Conservation (phyloP, 352 stramenopile genomes). For the Phytophthora cactorum region DNA sequence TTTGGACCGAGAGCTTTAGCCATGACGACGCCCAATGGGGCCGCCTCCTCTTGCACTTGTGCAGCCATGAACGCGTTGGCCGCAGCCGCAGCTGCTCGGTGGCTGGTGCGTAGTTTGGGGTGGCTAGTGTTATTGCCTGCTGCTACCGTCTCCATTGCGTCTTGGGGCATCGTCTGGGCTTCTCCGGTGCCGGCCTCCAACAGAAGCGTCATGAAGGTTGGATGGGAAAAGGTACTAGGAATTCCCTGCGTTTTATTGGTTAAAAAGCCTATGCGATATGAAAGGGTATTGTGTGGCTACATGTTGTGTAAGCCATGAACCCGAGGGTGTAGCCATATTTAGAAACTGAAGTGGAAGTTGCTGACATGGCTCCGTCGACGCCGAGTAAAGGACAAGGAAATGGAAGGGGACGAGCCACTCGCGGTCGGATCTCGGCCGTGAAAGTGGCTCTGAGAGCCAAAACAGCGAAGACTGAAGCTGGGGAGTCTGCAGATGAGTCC, state of each 20-base stretch:
- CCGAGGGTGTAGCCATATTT: constrained; percentile 12
- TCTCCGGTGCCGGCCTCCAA: not conserved
- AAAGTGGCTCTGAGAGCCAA: constrained; percentile 18
- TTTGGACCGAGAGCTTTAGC: not conserved
- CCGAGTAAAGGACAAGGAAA: constrained; percentile 25
- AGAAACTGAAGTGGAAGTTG: constrained; percentile 4
- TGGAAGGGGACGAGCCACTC: not conserved
- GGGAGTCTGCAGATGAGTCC: not conserved
- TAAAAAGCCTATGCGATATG: not conserved
- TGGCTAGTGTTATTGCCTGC: not conserved
- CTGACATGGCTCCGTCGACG: constrained; percentile 10
- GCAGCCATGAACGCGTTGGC: constrained; percentile 18
- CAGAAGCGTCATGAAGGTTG: not conserved
- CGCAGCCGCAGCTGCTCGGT: constrained; percentile 10
- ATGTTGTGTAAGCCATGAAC: not conserved
- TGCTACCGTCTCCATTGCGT: not conserved
- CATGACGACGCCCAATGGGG: constrained; percentile 2
- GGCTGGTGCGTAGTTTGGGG: not conserved
- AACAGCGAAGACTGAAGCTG: constrained; percentile 11
- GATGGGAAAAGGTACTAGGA: not conserved
- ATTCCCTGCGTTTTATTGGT: constrained; percentile 1
- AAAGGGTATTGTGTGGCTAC: not conserved
- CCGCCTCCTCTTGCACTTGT: constrained; percentile 15
- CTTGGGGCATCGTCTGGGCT: not conserved
- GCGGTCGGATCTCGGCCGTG: constrained; percentile 13